These are phyloP conservation scores for Infundibulicybe gibba DNA, from an alignment of 768 basidiomycete species.

Conservation along the genomic window DNA sequence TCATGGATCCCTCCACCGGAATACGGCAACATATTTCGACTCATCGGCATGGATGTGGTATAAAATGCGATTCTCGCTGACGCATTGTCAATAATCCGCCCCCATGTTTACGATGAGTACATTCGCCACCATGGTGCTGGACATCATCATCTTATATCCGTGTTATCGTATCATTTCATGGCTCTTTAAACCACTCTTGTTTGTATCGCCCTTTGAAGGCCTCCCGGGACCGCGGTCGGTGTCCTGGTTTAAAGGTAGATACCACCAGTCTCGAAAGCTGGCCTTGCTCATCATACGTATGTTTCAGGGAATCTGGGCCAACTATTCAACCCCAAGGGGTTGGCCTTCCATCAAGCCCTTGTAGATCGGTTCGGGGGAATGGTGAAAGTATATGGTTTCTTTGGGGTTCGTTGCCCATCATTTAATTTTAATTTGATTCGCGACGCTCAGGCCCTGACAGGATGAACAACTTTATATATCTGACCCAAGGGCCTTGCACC, in stretches of 20 bases:
- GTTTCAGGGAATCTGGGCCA: constrained; percentile 36
- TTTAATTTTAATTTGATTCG: background rate
- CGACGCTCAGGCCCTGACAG: constrained; percentile 16
- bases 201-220: constrained; percentile 16
- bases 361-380: constrained; percentile 38
- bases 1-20: no score
- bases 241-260: constrained; percentile 30
- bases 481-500: constrained; percentile 46
- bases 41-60: no score
- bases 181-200: constrained; percentile 5
- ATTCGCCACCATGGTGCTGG: no score
- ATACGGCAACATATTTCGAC: no score
- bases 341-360: constrained; percentile 35
- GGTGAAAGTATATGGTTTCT: constrained; percentile 42
- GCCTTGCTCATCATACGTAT: background rate
- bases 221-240: constrained; percentile 28
- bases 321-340: constrained; percentile 38
- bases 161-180: constrained; percentile 6
- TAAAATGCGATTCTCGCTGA: no score
- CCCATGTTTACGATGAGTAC: no score
- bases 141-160: background rate
- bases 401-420: constrained; percentile 30
- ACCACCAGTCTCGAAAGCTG: background rate
- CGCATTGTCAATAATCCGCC: no score
- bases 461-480: constrained; percentile 46